Evolutionary conservation across 1,284 basidiomycete genomes (phyloP).

Genomic region (Ceratobasidium sp.): DNA sequence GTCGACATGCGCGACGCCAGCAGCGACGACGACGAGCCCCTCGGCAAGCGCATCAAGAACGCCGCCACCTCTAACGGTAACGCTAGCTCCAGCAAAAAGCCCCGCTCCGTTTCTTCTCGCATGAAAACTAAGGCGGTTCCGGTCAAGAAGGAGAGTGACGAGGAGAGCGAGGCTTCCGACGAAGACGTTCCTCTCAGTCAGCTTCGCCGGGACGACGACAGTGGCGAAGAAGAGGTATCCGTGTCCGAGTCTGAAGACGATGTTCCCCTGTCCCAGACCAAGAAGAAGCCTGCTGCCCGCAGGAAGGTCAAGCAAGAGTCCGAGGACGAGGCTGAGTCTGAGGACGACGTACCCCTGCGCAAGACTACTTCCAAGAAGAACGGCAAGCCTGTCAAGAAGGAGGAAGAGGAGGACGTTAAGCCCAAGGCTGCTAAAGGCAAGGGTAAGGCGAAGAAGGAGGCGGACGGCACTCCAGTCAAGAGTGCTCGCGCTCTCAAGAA

Average conservation of each 20-base stretch:
- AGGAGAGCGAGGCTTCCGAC: constrained; percentile 47
- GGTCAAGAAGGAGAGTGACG: constrained; percentile 23
- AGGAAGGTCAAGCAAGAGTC: constrained; percentile 69
- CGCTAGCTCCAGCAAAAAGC: constrained; percentile 54
- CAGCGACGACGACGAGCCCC: constrained; percentile 33
- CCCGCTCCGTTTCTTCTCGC: constrained; percentile 16
- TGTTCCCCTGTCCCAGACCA: constrained; percentile 57
- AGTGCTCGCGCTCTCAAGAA: constrained; percentile 54
- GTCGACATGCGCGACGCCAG: constrained; percentile 34
- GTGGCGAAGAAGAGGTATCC: constrained; percentile 53
- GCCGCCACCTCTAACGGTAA: constrained; percentile 60
- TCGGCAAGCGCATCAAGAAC: constrained; percentile 46
- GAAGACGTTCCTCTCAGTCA: constrained; percentile 47
- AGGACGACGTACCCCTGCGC: constrained; percentile 63
- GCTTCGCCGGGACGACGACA: constrained; percentile 53
- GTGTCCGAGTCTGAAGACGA: constrained; percentile 51
- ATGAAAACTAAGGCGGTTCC: constrained; percentile 17
- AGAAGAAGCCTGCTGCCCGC: constrained; percentile 61
- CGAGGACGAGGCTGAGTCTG: constrained; percentile 55
- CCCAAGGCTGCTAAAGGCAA: constrained; percentile 49
- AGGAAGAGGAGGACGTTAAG: constrained; percentile 55
- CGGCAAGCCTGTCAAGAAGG: constrained; percentile 60
- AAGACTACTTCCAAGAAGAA: constrained; percentile 53
- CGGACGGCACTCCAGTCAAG: constrained; percentile 45
- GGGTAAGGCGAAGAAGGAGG: constrained; percentile 50